These are phyloP conservation scores for Phaeosphaeriaceae sp. DNA, from an alignment of 2,329 filamentous ascomycete genomes.

Conservation along the genomic window DNA sequence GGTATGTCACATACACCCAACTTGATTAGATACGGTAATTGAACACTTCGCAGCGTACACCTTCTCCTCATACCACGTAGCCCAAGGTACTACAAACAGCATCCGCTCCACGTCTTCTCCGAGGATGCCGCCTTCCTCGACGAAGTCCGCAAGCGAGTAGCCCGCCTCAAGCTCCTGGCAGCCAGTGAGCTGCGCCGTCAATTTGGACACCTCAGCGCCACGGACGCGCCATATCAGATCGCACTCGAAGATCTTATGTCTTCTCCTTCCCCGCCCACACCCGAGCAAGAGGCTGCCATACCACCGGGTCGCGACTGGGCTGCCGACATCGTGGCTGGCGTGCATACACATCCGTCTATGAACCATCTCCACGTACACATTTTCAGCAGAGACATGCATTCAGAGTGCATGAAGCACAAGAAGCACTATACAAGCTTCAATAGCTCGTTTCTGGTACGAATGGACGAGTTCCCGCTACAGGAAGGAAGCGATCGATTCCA, in stretches of 20 bases:
- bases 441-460: conserved; percentile 80
- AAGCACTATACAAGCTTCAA: conserved; percentile 95
- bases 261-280: conserved; percentile 34
- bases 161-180: conserved; percentile 69
- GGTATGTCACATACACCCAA: conserved; percentile 15
- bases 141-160: conserved; percentile 67
- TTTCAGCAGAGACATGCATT: conserved; percentile 79
- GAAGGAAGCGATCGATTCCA: conserved; percentile 69
- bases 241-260: conserved; percentile 62
- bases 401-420: conserved; percentile 74
- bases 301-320: conserved; percentile 82
- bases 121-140: conserved; percentile 71
- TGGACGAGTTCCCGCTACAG: conserved; percentile 81
- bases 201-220: conserved; percentile 69
- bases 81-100: conserved; percentile 64
- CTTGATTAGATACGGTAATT: neutral
- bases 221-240: conserved; percentile 70
- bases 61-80: conserved; percentile 86
- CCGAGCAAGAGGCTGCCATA: conserved; percentile 53
- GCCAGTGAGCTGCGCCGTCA: conserved; percentile 76
- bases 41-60: conserved; percentile 70
- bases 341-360: conserved; percentile 92
- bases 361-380: conserved; percentile 90
- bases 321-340: conserved; percentile 75
- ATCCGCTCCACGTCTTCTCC: conserved; percentile 81